Conservation (phyloP, 1,139 yeast genomes). For the Tardiomyces depauwii region DNA sequence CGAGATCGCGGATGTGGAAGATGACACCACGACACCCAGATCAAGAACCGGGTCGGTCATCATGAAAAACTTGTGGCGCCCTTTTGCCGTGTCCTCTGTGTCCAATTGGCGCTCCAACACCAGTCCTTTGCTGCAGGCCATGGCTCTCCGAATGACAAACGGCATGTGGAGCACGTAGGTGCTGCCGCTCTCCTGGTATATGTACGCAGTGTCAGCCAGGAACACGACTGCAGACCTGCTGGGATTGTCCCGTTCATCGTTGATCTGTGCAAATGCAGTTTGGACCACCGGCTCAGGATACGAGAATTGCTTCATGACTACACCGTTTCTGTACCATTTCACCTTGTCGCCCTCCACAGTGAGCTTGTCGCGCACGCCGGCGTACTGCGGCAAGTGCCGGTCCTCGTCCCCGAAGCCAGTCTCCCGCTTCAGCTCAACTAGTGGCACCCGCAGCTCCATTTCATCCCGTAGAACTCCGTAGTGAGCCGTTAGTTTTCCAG, state of each 20-base stretch:
- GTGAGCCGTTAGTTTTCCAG: too few relatives aligned
- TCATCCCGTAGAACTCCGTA: neutral
- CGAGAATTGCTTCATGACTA: neutral
- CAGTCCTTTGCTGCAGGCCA: conserved; percentile 55
- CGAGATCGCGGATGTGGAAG: conserved; percentile 57
- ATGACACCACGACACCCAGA: conserved; percentile 53
- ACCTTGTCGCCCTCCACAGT: neutral
- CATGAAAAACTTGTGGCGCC: conserved; percentile 40
- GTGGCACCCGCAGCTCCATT: neutral
- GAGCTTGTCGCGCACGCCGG: neutral
- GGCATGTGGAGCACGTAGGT: conserved; percentile 54
- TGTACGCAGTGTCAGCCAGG: conserved; percentile 25
- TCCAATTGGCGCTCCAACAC: conserved; percentile 38
- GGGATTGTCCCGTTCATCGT: neutral
- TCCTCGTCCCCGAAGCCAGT: neutral
- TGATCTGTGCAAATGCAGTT: neutral
- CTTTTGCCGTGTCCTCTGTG: conserved; percentile 1
- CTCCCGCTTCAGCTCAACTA: neutral
- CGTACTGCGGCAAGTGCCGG: neutral
- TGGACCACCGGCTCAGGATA: neutral
- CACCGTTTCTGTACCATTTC: neutral
- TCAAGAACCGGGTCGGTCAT: conserved; percentile 62
- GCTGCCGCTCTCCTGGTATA: conserved; percentile 49
- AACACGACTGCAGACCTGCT: conserved; percentile 14
- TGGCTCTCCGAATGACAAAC: conserved; percentile 42